Base-by-base conservation (phyloP, 1,284 basidiomycete genomes). In the Ganoderma boninense region DNA sequence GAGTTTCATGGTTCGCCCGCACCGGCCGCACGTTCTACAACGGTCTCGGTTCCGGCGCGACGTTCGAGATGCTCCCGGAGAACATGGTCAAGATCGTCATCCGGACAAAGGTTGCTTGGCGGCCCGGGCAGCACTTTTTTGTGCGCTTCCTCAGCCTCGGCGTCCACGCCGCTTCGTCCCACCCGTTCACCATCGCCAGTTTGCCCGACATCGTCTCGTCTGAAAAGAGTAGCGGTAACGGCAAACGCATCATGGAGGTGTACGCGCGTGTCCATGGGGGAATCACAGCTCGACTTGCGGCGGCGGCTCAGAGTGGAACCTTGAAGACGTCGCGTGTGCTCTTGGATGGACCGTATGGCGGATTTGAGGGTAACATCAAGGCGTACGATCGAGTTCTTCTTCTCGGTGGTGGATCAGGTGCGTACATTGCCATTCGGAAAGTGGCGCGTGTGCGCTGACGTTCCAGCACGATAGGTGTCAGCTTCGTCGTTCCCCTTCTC, bases 71-170 rank as follows among this genome's bases (percentile, higher is more conserved):
- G 14, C 77, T 82, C 43, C 75, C 77, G n/a, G 79, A 79, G 63
- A 71, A 77, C 62, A 77, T 81, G 56, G 69, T 84, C 65, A 77
- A 78, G 64, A 67, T 85, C 52, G 73, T 73, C 63, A 76, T 84
- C 63, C 79, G 79, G 5, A 73, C 76, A 18, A 69, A 74, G 18
- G 65, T 82, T 43, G 73, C 65, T 26, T 85, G 84, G 84, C 69
- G 71, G 4, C 81, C 83, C 0, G 84, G 85, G 3, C 84, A 85
- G 73, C 83, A 85, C 74, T 80, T 81, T 74, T 85, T 84, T 71
- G 72, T 86, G 42, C 82, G 84, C 35, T 80, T 85, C 74, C 69
- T 80, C 52, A 64, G 68, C 60, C 66, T 71, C 5, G 69, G 69
- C 23, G 20, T 68, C 26, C 69, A 71, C 23, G 72, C 72, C 18